phyloP scores from a whole-genome alignment of 2,329 filamentous ascomycete genomes.

The Penicillium occitanis region DNA sequence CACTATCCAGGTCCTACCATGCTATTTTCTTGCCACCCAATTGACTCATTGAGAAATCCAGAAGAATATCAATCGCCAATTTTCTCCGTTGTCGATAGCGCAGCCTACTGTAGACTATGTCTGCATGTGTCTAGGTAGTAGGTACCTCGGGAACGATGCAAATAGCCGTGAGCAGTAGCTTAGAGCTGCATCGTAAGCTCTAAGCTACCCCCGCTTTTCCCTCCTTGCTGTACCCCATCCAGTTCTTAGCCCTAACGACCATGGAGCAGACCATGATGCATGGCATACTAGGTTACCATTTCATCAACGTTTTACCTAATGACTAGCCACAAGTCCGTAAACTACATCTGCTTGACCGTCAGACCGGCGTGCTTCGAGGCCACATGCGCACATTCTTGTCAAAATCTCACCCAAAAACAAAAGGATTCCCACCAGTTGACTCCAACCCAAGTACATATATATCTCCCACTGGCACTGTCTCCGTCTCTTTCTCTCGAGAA shows the following conservation, averaged over 20 bases:
- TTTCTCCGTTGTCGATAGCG: neutral
- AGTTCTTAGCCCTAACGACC: neutral
- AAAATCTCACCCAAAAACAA: neutral
- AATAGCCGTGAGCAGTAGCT: neutral
- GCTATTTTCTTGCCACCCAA: neutral
- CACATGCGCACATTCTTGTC: neutral
- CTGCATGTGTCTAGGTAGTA: neutral
- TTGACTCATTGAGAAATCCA: neutral
- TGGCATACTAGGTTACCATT: neutral
- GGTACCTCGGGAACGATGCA: neutral
- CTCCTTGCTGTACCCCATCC: neutral
- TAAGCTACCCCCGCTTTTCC: neutral
- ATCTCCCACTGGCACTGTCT: neutral
- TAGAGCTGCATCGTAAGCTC: too few species aligned
- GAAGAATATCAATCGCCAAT: neutral
- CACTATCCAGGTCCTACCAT: neutral
- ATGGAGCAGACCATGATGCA: neutral
- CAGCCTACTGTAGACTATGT: neutral
- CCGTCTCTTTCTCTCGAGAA: neutral
- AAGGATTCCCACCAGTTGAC: too few species aligned
- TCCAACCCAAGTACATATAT: neutral
- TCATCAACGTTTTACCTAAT: neutral
- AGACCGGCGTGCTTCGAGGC: neutral
- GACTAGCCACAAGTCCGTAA: neutral
- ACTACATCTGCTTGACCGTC: neutral